phyloP scores from a whole-genome alignment of 148 eudicot genomes.

The Rhododendron ferrugineum region DNA sequence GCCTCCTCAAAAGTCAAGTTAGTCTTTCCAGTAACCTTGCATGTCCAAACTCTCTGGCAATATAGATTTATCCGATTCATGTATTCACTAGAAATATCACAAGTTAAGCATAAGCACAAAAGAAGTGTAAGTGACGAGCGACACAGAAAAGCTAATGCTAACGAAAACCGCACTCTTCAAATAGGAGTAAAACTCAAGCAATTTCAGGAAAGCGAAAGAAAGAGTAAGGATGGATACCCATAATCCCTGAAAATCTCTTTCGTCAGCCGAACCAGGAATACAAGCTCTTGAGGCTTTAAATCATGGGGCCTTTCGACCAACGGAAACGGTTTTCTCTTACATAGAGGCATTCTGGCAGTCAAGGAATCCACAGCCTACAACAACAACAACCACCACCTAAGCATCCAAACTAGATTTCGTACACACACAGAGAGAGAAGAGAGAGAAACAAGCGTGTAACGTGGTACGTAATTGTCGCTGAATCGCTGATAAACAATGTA shows the following conservation, averaged over 20 bases:
- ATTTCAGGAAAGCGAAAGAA: background rate
- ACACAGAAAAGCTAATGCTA: background rate
- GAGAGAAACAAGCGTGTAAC: background rate
- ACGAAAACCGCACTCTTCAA: background rate
- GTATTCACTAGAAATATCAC: conserved; percentile 50
- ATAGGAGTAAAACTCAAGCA: conserved; percentile 6
- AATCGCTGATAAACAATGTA: background rate
- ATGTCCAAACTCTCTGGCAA: conserved; percentile 80
- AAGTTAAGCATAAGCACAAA: conserved; percentile 23
- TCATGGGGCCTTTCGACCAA: conserved; percentile 63
- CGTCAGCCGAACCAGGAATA: conserved; percentile 77
- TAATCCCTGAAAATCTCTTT: conserved; percentile 86
- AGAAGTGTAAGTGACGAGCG: background rate
- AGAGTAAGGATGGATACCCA: conserved; percentile 44
- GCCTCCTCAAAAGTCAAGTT: conserved; percentile 96
- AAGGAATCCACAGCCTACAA: conserved; percentile 7
- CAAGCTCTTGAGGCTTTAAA: conserved; percentile 59
- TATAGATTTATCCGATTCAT: conserved; percentile 80
- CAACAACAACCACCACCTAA: background rate
- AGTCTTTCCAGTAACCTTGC: conserved; percentile 76
- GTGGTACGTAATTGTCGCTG: background rate
- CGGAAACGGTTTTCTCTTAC: conserved; percentile 68
- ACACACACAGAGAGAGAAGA: background rate
- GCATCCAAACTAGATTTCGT: background rate
- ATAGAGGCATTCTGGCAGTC: conserved; percentile 60